Evolutionary conservation across 345 rosid genomes (phyloP), one percentile per base, ranked within the genome.

Genomic region (Sisymbrium altissimum): DNA sequence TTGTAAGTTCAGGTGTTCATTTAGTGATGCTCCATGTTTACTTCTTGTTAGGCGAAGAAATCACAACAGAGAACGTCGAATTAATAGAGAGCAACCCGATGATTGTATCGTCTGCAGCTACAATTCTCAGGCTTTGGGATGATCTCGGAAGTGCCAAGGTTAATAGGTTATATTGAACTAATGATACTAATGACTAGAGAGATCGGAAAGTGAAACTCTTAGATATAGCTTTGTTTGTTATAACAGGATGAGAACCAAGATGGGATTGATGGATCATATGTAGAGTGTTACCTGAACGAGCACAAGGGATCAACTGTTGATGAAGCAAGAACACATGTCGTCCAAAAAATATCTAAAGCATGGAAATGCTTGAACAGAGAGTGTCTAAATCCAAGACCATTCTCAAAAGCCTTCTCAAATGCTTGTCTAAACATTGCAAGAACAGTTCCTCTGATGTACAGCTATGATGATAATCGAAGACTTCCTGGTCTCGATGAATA

Each of bases 71-170:
- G 27, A 80, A 15, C 48, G 77, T 85, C 4, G 66, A 85, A 6
- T 45, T 67, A 18, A 57, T 84, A 2, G 84, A 82, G 40, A 70
- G 44, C 14, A 58, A 44, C 32, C 89, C 86, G 1, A 23, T 38
- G 52, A 70, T 86, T 25, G 50, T 84, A 29, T 78, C 85, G 2
- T 67, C 85, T 44, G 45, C 82, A 0, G 85, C 84, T 7, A 65
- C 82, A n/a, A 86, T 85, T 56, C 84, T 86, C 41, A 84, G 86
- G 9, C 84, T 84, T 0, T 87, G 88, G 87, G 89, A 89, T 72
- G 86, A 86, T 60, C 76, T 86, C 30, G 89, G 89, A 78, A 86
- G 83, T 75, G 85, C 88, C 46, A 62, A 84, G 84, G 95, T n/a
- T n/a, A n/a, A n/a, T n/a, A n/a, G n/a, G n/a, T 82, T 68, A 1